Evolutionary conservation across 1,284 basidiomycete genomes (phyloP).

Genomic region (Moniliophthora roreri): DNA sequence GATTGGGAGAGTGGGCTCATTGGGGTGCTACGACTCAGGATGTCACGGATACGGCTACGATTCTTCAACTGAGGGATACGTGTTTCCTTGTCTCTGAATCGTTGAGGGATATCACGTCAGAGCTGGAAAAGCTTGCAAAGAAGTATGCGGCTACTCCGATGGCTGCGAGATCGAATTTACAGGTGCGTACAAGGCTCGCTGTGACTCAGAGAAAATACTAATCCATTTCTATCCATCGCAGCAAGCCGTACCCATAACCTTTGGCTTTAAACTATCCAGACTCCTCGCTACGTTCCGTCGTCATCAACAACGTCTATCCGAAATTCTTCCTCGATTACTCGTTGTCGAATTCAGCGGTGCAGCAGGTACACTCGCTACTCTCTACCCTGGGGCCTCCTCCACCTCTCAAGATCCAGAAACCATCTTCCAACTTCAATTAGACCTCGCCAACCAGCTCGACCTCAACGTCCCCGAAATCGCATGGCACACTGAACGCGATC

Average conservation of each 20-base stretch:
- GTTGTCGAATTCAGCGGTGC: constrained; percentile 44
- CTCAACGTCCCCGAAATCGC: constrained; percentile 38
- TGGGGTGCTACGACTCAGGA: constrained; percentile 51
- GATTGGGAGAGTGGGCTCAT: constrained; percentile 44
- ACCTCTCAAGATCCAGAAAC: no score
- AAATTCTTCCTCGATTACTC: constrained; percentile 34
- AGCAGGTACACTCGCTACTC: constrained; percentile 41
- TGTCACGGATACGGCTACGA: constrained; percentile 43
- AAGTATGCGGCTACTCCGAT: constrained; percentile 37
- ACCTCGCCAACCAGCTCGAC: constrained; percentile 31
- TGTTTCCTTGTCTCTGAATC: constrained; percentile 30
- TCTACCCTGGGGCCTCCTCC: constrained; percentile 24
- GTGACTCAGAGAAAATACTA: no score
- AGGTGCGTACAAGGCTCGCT: constrained; percentile 16
- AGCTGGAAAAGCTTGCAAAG: constrained; percentile 27
- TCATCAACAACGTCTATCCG: constrained; percentile 32
- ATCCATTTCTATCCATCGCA: not conserved
- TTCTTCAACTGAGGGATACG: constrained; percentile 40
- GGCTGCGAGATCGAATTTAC: constrained; percentile 45
- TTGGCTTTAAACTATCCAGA: constrained; percentile 45
- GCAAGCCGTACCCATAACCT: constrained; percentile 44
- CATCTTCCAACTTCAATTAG: constrained; percentile 36
- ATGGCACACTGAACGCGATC: constrained; percentile 45
- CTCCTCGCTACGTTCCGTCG: constrained; percentile 40
- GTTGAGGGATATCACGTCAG: constrained; percentile 27